Evolutionary conservation across 768 basidiomycete genomes (phyloP).

Genomic region (Daedalea quercina): DNA sequence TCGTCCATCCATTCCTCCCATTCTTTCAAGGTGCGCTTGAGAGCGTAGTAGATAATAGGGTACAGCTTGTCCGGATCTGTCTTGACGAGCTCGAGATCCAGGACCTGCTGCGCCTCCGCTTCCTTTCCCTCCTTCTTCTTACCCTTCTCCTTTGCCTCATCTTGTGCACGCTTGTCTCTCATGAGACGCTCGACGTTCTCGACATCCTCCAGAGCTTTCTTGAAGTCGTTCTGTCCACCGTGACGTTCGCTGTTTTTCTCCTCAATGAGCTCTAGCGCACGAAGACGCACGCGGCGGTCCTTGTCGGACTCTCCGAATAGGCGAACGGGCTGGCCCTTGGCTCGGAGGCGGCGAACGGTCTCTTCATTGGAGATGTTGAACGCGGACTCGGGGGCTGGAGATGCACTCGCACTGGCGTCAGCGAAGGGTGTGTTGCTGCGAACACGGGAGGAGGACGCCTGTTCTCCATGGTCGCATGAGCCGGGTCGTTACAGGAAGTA

Average conservation of each 20-base stretch:
- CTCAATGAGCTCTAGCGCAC: slow-evolving; percentile 93
- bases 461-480: slow-evolving; percentile 17
- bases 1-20: slow-evolving; percentile 97
- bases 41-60: slow-evolving; percentile 92
- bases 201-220: slow-evolving; percentile 80
- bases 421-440: slow-evolving; percentile 18
- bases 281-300: slow-evolving; percentile 80
- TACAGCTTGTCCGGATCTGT: slow-evolving; percentile 92
- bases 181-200: slow-evolving; percentile 70
- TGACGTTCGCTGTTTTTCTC: slow-evolving; percentile 76
- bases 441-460: slow-evolving; percentile 15
- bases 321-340: slow-evolving; percentile 90
- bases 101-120: slow-evolving; percentile 41
- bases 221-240: slow-evolving; percentile 93
- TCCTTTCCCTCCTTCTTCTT: slow-evolving; percentile 48
- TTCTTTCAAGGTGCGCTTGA: slow-evolving; percentile 89
- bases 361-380: slow-evolving; percentile 96
- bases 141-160: slow-evolving; percentile 41
- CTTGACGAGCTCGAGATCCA: slow-evolving; percentile 81
- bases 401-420: slow-evolving; percentile 15
- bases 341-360: slow-evolving; percentile 79
- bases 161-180: slow-evolving; percentile 40
- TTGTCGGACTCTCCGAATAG: slow-evolving; percentile 95
- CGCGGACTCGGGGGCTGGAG: slow-evolving; percentile 38
- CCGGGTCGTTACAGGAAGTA: not conserved